Percentiles rank a stretch among this genome's conserved stretches.
Conservation (phyloP, 106 monocot genomes). For the Posidonia australis region DNA sequence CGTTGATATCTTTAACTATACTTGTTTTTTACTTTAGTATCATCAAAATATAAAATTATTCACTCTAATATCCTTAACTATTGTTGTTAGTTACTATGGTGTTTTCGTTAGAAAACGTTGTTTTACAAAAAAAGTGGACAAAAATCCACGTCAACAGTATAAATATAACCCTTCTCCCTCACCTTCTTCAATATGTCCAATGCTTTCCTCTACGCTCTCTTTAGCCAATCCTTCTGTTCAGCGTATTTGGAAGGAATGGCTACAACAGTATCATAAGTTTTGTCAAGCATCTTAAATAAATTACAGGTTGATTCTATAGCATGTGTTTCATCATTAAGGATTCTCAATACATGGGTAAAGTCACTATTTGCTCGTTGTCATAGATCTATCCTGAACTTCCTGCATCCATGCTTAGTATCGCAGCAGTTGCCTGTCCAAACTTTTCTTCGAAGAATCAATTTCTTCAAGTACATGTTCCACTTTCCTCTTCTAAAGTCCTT, state of each 20-base stretch:
- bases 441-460: slow-evolving; percentile 59
- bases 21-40: too few relatives aligned
- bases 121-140: too few relatives aligned
- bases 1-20: too few relatives aligned
- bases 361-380: slow-evolving; percentile 74
- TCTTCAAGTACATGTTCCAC: slow-evolving; percentile 75
- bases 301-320: slow-evolving; percentile 82
- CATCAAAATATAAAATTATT: too few relatives aligned
- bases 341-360: slow-evolving; percentile 61
- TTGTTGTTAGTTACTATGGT: too few relatives aligned
- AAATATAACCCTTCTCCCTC: too few relatives aligned
- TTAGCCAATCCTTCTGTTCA: slow-evolving; percentile 75
- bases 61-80: too few relatives aligned
- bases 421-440: slow-evolving; percentile 40
- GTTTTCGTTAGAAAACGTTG: too few relatives aligned
- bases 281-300: slow-evolving; percentile 78
- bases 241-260: slow-evolving; percentile 83
- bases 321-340: slow-evolving; percentile 84
- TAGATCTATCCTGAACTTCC: slow-evolving; percentile 63
- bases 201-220: slow-evolving; percentile 82
- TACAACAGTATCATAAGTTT: slow-evolving; percentile 75
- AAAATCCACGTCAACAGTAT: too few relatives aligned
- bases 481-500: slow-evolving; percentile 94
- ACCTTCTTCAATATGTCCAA: slow-evolving; percentile 80
- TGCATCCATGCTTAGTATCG: slow-evolving; percentile 47